A percentile compares a stretch with the other conserved stretches of the same genome.
These are phyloP conservation scores for Sporisorium exsertum DNA, from an alignment of 1,284 basidiomycete genomes.

Conservation along the genomic window DNA sequence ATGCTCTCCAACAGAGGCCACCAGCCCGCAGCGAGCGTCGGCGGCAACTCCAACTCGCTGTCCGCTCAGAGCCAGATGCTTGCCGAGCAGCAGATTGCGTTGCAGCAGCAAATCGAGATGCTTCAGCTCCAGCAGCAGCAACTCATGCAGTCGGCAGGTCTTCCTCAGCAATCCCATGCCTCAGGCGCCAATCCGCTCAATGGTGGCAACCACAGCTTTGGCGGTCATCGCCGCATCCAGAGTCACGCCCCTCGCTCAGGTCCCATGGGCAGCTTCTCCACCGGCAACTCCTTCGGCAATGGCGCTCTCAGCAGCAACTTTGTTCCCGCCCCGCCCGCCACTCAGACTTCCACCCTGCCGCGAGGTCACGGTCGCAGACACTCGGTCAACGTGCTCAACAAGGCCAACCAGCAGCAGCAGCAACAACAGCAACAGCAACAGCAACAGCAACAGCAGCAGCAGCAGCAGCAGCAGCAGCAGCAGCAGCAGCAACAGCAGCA, in stretches of 20 bases:
- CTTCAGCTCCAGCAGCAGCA: slow-evolving; percentile 71
- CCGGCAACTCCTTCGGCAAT: slow-evolving; percentile 23
- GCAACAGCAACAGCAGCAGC: slow-evolving; percentile 18
- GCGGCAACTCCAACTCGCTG: slow-evolving; percentile 75
- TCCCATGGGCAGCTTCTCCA: slow-evolving; percentile 74
- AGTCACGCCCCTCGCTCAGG: slow-evolving; percentile 76
- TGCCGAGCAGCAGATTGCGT: slow-evolving; percentile 69
- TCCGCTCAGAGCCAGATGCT: slow-evolving; percentile 75
- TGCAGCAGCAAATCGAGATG: slow-evolving; percentile 71
- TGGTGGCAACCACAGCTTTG: slow-evolving; percentile 27
- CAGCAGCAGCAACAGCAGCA: not conserved
- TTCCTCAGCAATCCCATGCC: not conserved
- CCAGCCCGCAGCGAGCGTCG: slow-evolving; percentile 76
- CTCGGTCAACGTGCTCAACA: slow-evolving; percentile 83
- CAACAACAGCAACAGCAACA: slow-evolving; percentile 30
- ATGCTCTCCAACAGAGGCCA: slow-evolving; percentile 41
- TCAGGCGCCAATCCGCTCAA: slow-evolving; percentile 25
- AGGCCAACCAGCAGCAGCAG: slow-evolving; percentile 61
- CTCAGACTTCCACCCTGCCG: slow-evolving; percentile 43
- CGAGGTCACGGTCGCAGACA: slow-evolving; percentile 91
- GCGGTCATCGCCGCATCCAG: slow-evolving; percentile 84
- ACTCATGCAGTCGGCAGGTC: slow-evolving; percentile 68
- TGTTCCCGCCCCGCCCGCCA: slow-evolving; percentile 25
- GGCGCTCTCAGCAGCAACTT: slow-evolving; percentile 35
- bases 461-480: slow-evolving; percentile 2